Conservation (phyloP, 1,139 yeast genomes). For the Hansenula sp. region DNA sequence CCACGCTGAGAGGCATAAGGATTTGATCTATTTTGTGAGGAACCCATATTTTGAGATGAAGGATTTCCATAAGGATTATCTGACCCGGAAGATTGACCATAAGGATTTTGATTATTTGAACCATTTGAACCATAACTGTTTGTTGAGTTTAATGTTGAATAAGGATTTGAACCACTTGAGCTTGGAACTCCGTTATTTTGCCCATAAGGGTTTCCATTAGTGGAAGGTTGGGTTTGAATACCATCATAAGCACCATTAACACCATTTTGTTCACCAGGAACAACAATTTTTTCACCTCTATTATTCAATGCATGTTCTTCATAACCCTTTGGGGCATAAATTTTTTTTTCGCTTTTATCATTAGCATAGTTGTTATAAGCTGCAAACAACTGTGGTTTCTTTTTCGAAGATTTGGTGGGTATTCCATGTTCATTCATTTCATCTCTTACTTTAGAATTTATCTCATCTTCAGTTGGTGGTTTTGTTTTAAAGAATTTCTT, state of each 20-base stretch:
- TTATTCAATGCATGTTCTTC: constrained; percentile 20
- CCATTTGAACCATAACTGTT: neutral
- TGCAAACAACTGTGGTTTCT: constrained; percentile 54
- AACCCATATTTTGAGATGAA: no score
- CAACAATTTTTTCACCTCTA: constrained; percentile 3
- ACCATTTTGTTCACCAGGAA: neutral
- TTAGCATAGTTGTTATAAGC: constrained; percentile 44
- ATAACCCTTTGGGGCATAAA: constrained; percentile 42
- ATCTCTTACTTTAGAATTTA: constrained; percentile 52
- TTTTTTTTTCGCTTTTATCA: constrained; percentile 29
- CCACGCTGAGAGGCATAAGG: no score
- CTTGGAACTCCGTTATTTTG: neutral
- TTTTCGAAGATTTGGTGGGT: constrained; percentile 17
- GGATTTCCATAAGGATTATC: neutral
- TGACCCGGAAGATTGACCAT: neutral
- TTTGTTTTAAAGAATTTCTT: constrained; percentile 53
- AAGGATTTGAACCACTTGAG: neutral
- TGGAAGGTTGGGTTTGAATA: neutral
- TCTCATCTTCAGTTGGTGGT: constrained; percentile 49
- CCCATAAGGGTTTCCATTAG: neutral
- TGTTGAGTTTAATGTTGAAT: neutral
- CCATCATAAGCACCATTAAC: neutral
- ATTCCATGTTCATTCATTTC: constrained; percentile 27
- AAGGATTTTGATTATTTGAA: neutral
- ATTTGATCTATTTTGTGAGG: no score